Conservation (phyloP, 495 filamentous ascomycete genomes). For the Xylaria telfairii region DNA sequence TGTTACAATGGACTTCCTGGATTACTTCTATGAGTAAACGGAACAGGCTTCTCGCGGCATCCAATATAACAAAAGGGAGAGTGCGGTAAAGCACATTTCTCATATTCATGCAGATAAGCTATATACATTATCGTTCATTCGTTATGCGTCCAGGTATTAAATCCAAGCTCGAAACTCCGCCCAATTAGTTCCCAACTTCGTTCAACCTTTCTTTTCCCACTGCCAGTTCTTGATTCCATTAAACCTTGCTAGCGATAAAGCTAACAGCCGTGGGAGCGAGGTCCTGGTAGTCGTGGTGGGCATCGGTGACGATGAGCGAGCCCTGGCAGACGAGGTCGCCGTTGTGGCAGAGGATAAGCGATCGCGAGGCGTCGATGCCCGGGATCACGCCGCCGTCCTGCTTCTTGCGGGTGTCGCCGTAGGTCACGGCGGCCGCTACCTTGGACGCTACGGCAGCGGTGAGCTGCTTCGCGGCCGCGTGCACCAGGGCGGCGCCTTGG, state of each 20-base stretch:
- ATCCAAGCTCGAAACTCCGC: not conserved
- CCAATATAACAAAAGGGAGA: not conserved
- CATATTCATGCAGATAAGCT: not conserved
- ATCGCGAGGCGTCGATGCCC: slow-evolving; percentile 51
- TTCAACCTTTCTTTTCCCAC: too few species aligned
- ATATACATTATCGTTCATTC: slow-evolving; percentile 4
- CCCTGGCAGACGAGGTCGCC: slow-evolving; percentile 61
- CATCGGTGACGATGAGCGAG: slow-evolving; percentile 53
- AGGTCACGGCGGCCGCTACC: slow-evolving; percentile 62
- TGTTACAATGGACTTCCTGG: not conserved
- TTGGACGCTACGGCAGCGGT: slow-evolving; percentile 48
- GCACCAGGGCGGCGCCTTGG: slow-evolving; percentile 63
- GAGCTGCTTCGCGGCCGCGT: slow-evolving; percentile 53
- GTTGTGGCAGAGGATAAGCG: slow-evolving; percentile 57
- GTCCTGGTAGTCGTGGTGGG: slow-evolving; percentile 54
- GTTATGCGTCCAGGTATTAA: not conserved
- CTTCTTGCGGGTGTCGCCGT: slow-evolving; percentile 63
- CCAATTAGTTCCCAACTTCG: too few species aligned
- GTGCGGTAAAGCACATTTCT: not conserved
- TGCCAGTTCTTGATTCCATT: not conserved
- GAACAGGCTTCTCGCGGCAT: not conserved
- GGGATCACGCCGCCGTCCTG: slow-evolving; percentile 56
- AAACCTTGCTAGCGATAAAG: slow-evolving; percentile 42
- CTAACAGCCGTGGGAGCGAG: slow-evolving; percentile 39
- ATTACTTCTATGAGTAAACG: not conserved